Base-by-base conservation (phyloP, 1,284 basidiomycete species). In the Schizophyllum amplum region DNA sequence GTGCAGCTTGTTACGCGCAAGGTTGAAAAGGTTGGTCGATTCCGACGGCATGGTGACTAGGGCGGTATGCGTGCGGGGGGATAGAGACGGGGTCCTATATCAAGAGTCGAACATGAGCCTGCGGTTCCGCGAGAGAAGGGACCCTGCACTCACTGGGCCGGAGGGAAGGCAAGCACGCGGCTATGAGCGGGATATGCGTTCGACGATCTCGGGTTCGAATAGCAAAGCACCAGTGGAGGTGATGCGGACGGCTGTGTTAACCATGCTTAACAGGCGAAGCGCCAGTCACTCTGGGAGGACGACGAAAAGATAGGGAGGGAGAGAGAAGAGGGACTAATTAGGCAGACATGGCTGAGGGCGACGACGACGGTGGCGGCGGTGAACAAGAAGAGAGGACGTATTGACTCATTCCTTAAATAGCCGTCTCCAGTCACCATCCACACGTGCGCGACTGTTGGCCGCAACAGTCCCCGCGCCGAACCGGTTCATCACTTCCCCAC, bases 141-240 rank as follows among this genome's bases (percentile, higher is more conserved):
- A 47, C 21, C 53, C 51, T n/a, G 27, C 21, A 48, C 17, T 57
- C 63, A 69, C 66, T 60, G 60, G 55, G 55, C 54, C 52, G 53
- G 54, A 54, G 52, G 58, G 33, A 58, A 56, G 46, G 65, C 57
- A 57, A 63, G 64, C 59, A 63, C 57, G 61, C 55, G 53, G 54
- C 27, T 61, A 70, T 82, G 70, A 80, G 68, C 71, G 75, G 76
- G 83, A 82, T 90, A 90, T 90, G 71, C 87, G 87, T 74, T 89
- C 82, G 70, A 90, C 87, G 72, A 89, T 84, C 74, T 86, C 83
- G 61, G 87, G 87, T 76, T 89, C 87, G 71, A 90, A 90, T 68
- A 90, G 81, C 62, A 89, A 79, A 71, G 86, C 84, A 76, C 87
- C 87, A 86, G 87, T 84, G 79, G 83, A 86, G 69, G 84, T 84